Evolutionary conservation across 306 rosid species (phyloP).

Genomic region (Fragaria ananassa): DNA sequence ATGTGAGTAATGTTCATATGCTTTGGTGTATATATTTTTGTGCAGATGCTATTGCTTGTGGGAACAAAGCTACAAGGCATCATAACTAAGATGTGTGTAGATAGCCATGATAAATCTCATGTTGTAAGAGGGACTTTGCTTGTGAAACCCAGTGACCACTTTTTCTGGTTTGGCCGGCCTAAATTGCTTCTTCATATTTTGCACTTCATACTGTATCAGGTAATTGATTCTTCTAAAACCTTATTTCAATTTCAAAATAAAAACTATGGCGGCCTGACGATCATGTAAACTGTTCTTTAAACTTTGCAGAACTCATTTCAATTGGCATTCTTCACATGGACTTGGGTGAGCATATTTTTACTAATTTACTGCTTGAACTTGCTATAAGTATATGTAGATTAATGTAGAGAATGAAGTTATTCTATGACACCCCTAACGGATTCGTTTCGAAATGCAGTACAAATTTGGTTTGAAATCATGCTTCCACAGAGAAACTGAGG

Average conservation of each 20-base stretch:
- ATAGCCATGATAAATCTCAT: constrained; percentile 45
- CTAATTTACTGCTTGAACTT: background rate
- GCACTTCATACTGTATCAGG: constrained; percentile 56
- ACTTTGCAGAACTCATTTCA: constrained; percentile 60
- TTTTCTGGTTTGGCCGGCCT: constrained; percentile 58
- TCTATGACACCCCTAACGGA: background rate
- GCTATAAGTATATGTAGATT: background rate
- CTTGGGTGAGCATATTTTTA: constrained; percentile 41
- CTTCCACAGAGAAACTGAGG: constrained; percentile 45
- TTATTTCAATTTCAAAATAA: background rate
- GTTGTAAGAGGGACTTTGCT: constrained; percentile 56
- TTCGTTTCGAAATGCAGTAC: constrained; percentile 28
- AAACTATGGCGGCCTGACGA: background rate
- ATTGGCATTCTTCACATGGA: constrained; percentile 59
- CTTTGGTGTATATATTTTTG: background rate
- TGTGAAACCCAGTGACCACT: constrained; percentile 50
- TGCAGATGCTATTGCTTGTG: constrained; percentile 49
- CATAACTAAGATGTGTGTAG: constrained; percentile 52
- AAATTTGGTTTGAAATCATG: constrained; percentile 58
- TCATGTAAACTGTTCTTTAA: background rate
- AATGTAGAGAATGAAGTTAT: background rate
- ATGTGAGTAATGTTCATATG: background rate
- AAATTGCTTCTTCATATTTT: constrained; percentile 48
- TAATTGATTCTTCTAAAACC: background rate
- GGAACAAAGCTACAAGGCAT: constrained; percentile 65